Percentiles rank a stretch among this genome's conserved stretches.
Evolutionary conservation across 805 yeast genomes (phyloP).

Genomic region (Kazachstania viticola): DNA sequence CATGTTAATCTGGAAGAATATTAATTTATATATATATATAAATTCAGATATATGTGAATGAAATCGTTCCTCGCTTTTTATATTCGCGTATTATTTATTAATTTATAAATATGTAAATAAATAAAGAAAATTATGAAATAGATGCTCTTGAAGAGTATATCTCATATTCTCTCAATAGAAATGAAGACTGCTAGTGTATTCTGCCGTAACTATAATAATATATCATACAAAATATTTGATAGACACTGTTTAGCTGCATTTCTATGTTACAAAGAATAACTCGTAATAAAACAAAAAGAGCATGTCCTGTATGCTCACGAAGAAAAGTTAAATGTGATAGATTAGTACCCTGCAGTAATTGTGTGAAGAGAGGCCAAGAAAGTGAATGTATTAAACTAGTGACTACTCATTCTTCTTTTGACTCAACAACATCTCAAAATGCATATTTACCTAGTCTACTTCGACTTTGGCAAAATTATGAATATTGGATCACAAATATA

Average conservation of each 20-base stretch:
- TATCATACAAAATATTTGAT: too few relatives aligned
- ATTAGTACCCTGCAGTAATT: constrained; percentile 23
- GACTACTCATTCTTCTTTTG: constrained; percentile 1
- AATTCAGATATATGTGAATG: not conserved
- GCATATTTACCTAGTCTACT: constrained; percentile 10
- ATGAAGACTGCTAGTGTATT: too few relatives aligned
- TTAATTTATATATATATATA: not conserved
- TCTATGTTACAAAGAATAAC: not conserved
- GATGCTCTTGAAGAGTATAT: too few relatives aligned
- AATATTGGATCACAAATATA: constrained; percentile 17
- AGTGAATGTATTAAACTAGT: constrained; percentile 13
- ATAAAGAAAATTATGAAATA: too few relatives aligned
- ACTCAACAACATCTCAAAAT: not conserved
- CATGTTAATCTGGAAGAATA: constrained; percentile 32
- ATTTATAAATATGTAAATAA: too few relatives aligned
- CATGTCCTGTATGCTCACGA: constrained; percentile 18
- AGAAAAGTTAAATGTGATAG: constrained; percentile 27
- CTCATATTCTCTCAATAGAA: too few relatives aligned
- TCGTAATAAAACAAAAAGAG: constrained; percentile 1
- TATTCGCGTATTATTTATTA: not conserved
- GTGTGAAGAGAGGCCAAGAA: constrained; percentile 20
- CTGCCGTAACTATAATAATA: too few relatives aligned
- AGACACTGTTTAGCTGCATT: too few relatives aligned
- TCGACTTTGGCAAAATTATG: constrained; percentile 22
- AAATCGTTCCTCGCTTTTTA: not conserved